Base-by-base conservation (phyloP, 1,284 basidiomycete genomes). In the Hemileccinum hortonii region DNA sequence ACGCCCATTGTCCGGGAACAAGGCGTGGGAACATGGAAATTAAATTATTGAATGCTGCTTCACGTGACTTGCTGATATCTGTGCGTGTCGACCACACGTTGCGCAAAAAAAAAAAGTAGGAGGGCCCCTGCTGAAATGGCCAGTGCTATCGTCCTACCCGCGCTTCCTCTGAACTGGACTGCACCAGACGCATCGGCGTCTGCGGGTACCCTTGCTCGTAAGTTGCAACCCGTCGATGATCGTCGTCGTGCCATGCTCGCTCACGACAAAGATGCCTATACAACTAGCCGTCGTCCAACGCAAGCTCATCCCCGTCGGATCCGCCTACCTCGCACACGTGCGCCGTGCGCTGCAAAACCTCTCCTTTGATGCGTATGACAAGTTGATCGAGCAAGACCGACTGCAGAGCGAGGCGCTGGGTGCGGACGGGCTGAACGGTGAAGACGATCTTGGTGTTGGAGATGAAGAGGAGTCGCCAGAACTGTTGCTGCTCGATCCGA, bases 371-470 rank as follows among this genome's bases (percentile, higher is more conserved):
- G 82, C 90, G 55, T 82, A 93, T 62, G 92, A 95, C 74, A 73
- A 78, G 69, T 72, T 82, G 68, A 64, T 80, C 54, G 80, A 83
- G 59, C 81, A 82, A 58, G 77, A 78, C 56, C 74, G 71, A 26
- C 72, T 76, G 62, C 75, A 77, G 26, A 76, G 77, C 11, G 79
- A 79, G 33, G 78, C 76, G 10, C 70, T 83, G 22, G 78, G 81
- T 59, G 82, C 75, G 9, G 78, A 77, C 43, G 78, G 78, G 21
- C 72, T 75, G 15, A 82, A 79, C 49, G 81, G 79, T 22, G 88
- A 90, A 55, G 94, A 94, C 67, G 94, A 97, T 73, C 84, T 90
- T 18, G 94, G 94, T 42, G 87, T 98, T 9, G 94, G 94, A 6
- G 92, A 96, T 55, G 97, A 99, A 74, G 77, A 86, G 55, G 97